Conservation (phyloP, 2,329 filamentous ascomycete species). For the Microdochium nivale region DNA sequence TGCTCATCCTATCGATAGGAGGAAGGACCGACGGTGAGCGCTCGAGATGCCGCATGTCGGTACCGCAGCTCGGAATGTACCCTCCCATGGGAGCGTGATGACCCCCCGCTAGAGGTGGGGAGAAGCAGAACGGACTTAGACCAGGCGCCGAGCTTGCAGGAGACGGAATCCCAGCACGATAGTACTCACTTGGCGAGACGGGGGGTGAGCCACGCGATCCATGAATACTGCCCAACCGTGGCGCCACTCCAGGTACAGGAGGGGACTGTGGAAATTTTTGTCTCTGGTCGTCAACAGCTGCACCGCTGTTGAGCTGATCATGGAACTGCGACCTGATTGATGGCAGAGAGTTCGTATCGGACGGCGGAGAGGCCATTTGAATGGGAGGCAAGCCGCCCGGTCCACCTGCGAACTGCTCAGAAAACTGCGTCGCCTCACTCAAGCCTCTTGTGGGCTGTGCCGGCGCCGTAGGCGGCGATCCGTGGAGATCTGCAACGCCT, state of each 20-base stretch:
- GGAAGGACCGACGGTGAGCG: constrained; percentile 27
- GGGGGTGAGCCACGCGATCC: constrained; percentile 34
- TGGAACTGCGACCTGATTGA: constrained; percentile 23
- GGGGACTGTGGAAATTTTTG: constrained; percentile 24
- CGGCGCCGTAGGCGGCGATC: not conserved
- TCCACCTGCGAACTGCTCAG: constrained; percentile 12
- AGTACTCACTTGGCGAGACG: constrained; percentile 39
- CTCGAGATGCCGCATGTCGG: constrained; percentile 32
- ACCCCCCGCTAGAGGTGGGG: not conserved
- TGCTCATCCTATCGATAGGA: constrained; percentile 45
- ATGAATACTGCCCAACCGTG: constrained; percentile 22
- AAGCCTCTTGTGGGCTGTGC: constrained; percentile 11
- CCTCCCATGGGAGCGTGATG: not conserved
- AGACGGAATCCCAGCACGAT: constrained; percentile 35
- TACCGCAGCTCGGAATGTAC: not conserved
- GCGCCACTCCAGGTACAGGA: constrained; percentile 13
- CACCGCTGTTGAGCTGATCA: constrained; percentile 24
- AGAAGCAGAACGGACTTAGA: constrained; percentile 27
- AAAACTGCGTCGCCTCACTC: constrained; percentile 22
- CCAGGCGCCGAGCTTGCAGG: constrained; percentile 31
- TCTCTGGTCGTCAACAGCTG: constrained; percentile 9
- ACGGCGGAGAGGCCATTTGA: constrained; percentile 27
- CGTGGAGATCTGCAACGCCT: not conserved
- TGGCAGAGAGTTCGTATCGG: constrained; percentile 26
- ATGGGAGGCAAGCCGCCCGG: constrained; percentile 20